Base-by-base conservation (phyloP, 805 yeast species). In the Nakazawaea wyomingensis region DNA sequence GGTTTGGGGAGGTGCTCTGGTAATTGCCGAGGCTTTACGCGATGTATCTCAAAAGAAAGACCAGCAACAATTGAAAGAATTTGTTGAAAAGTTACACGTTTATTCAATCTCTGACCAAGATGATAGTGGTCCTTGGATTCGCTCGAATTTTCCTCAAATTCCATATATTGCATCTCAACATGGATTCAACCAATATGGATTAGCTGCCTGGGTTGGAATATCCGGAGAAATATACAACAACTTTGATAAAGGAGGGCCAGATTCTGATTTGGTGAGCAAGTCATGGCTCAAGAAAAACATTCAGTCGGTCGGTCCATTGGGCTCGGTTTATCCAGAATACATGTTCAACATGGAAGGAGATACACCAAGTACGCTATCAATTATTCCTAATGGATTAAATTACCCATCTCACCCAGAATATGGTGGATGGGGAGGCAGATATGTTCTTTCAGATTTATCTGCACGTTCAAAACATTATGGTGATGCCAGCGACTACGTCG, bases 371-470 rank as follows among this genome's bases (percentile, higher is more conserved):
- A 47, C 53, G 2, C 42, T 61, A 19, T 54, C 40, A 30, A 48
- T 52, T 14, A 17, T 60, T 7, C 64, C 65, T 11, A 61, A 61
- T 43, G 65, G 65, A 8, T 44, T 61, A 29, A 54, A 54, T 30
- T 49, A 46, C 27, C 62, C 63, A 16, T 48, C 46, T 8, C 50
- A 54, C 38, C 65, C 66, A 21, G 53, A 52, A 27, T 57, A 46
- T 41, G 65, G 66, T 18, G 59, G 61, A n/a, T 61, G 66, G 66
- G 64, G 66, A 38, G 64, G 65, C 18, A 55, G 65, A 37, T 61
- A 54, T 43, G 48, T 41, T 16, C 38, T 51, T 14, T 16, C 37
- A 9, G 64, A 59, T 40, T 38, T 50, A 24, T 45, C 55, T n/a
- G 52, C 50, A 3, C 39, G 44, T 2, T 37, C 42, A 21, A 37